Base-by-base conservation (phyloP, 2,329 filamentous ascomycete genomes). In the Neofusicoccum kwambonambiense region DNA sequence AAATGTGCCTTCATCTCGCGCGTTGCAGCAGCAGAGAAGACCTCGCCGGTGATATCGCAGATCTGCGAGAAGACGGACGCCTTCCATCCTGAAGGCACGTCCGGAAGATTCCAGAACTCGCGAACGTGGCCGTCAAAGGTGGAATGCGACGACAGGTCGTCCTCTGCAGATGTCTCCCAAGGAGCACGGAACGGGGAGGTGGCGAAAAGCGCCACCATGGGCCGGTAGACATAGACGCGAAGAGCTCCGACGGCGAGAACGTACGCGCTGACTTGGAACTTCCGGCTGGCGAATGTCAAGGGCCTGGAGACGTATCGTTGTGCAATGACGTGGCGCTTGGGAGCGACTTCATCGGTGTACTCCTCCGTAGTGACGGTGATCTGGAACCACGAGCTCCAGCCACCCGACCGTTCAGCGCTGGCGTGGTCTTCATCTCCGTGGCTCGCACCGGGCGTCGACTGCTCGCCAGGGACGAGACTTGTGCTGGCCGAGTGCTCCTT, bases 201-300 rank as follows among this genome's bases (percentile, higher is more conserved):
- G 0, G 95, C 93, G 78, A 98, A 98, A 37, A 99, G 87, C 0
- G 94, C 93, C 8, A 99, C 89, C 93, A 98, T 97, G 66, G 89
- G 87, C 70, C 82, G 87, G 84, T 96, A 97, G 69, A 98, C 91
- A 79, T 91, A 93, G 62, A 98, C 87, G 66, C 88, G 84, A 12
- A 99, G 82, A 1, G 89, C 86, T 50, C 93, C 93, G 1, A 89
- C 83, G 61, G 92, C 91, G 66, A 97, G 84, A 31, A 97, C 91
- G 77, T 99, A 99, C 1, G 90, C 91, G 49, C 95, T 86, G 72
- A 99, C 92, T 79, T 99, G 95, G 80, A 98, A 99, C 78, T 99
- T 99, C 68, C 90, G 86, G 66, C 83, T 82, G 39, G 84, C 84
- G n/a, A 94, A 80, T 11, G 97, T 84, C 2, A 98, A 85, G 0